Percentiles rank a stretch among this genome's conserved stretches.
These are phyloP conservation scores for Yamadazyma conglobata DNA, from an alignment of 1,139 yeast species.

Conservation along the genomic window DNA sequence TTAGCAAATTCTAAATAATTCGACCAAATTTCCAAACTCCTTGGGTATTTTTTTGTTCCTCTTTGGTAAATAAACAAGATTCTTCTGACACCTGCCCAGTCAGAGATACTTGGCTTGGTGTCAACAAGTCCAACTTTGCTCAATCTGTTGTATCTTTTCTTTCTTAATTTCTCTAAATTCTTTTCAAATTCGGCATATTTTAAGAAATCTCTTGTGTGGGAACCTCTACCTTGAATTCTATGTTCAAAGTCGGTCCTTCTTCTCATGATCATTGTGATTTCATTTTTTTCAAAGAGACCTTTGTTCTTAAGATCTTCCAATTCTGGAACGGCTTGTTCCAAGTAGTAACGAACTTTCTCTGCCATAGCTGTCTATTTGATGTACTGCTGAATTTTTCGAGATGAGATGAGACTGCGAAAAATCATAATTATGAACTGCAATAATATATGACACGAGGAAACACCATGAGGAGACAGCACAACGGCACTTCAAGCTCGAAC, in stretches of 20 bases:
- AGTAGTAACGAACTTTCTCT: constrained; percentile 70
- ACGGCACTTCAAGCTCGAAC: too few species aligned
- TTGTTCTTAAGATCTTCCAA: constrained; percentile 81
- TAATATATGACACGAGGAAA: too few species aligned
- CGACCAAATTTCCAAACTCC: constrained; percentile 75
- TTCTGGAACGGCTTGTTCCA: constrained; percentile 88
- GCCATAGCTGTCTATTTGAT: too few species aligned
- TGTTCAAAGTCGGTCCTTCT: constrained; percentile 96
- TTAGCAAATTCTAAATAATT: constrained; percentile 73
- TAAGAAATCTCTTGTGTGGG: constrained; percentile 73
- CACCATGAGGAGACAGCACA: too few species aligned
- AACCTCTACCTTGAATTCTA: constrained; percentile 79
- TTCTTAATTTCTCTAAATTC: constrained; percentile 74
- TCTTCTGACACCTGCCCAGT: constrained; percentile 84
- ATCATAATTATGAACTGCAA: too few species aligned
- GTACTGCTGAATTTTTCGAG: too few species aligned
- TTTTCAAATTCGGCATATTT: constrained; percentile 79
- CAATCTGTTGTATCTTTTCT: constrained; percentile 66
- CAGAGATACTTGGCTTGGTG: constrained; percentile 63
- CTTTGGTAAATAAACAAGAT: constrained; percentile 81
- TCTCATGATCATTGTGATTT: constrained; percentile 83
- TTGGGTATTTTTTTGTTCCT: constrained; percentile 77
- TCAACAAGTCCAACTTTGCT: constrained; percentile 49
- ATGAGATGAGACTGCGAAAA: too few species aligned
- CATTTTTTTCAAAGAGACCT: constrained; percentile 76